phyloP scores from a whole-genome alignment of 441 rosid species.

The Macaranga tanarius region DNA sequence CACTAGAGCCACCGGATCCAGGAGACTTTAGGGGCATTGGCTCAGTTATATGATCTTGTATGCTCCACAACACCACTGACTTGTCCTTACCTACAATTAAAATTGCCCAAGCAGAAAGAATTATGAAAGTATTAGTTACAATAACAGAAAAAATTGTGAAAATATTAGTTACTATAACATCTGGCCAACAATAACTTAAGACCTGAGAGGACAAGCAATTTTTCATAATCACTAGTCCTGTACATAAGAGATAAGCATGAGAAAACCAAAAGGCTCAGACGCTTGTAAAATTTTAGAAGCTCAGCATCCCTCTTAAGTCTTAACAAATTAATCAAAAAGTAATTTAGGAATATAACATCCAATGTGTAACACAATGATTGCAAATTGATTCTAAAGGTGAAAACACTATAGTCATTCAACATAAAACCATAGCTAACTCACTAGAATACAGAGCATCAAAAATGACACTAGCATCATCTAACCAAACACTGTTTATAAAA shows the following conservation, averaged over 20 bases:
- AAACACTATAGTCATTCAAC: not conserved
- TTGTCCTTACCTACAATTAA: constrained; percentile 59
- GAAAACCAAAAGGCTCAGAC: not conserved
- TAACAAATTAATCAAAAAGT: not conserved
- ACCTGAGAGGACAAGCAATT: not conserved
- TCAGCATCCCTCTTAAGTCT: not conserved
- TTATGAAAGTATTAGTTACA: too few relatives aligned
- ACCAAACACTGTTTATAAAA: not conserved
- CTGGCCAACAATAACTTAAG: not conserved
- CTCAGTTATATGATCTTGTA: constrained; percentile 40
- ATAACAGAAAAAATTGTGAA: too few relatives aligned
- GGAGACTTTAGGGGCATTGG: constrained; percentile 38
- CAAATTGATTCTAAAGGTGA: not conserved
- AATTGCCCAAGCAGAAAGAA: not conserved
- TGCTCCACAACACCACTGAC: constrained; percentile 82
- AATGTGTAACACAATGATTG: not conserved
- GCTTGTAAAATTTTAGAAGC: not conserved
- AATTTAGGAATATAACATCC: not conserved
- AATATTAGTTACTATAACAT: not conserved
- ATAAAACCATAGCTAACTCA: not conserved
- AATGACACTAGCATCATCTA: not conserved
- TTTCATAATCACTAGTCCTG: not conserved
- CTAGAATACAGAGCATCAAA: not conserved
- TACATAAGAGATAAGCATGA: not conserved
- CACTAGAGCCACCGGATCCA: constrained; percentile 38